Conservation (phyloP, 2,329 filamentous ascomycete genomes). For the Zymoseptoria pseudotritici region DNA sequence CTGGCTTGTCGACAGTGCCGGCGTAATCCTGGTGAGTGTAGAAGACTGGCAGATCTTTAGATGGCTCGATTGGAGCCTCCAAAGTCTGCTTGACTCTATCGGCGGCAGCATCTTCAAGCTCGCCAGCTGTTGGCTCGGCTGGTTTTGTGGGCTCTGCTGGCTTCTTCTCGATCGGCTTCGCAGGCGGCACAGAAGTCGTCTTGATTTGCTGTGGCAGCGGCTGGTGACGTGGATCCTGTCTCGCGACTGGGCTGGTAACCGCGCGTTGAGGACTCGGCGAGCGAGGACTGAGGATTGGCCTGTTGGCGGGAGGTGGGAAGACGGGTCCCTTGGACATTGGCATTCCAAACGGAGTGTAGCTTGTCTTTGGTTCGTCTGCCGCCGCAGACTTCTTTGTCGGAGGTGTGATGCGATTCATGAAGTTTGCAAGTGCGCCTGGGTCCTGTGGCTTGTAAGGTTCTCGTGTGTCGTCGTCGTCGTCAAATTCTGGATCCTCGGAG, state of each 20-base stretch:
- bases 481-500: slow-evolving; percentile 28
- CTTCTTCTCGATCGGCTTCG: slow-evolving; percentile 26
- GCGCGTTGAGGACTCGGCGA: slow-evolving; percentile 65
- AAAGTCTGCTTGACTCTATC: slow-evolving; percentile 59
- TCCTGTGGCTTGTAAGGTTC: slow-evolving; percentile 27
- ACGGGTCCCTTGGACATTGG: slow-evolving; percentile 38
- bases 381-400: slow-evolving; percentile 12
- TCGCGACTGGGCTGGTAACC: slow-evolving; percentile 39
- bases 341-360: slow-evolving; percentile 32
- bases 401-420: slow-evolving; percentile 20
- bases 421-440: slow-evolving; percentile 23
- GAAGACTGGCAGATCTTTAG: slow-evolving; percentile 58
- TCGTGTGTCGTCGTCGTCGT: slow-evolving; percentile 29
- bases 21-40: slow-evolving; percentile 48
- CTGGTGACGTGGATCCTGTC: slow-evolving; percentile 3
- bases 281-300: slow-evolving; percentile 46
- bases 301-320: slow-evolving; percentile 45
- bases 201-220: slow-evolving; percentile 23
- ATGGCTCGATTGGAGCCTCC: slow-evolving; percentile 53
- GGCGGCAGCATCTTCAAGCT: slow-evolving; percentile 61
- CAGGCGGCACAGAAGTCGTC: slow-evolving; percentile 26
- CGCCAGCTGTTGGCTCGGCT: slow-evolving; percentile 33
- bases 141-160: slow-evolving; percentile 27
- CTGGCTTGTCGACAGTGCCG: slow-evolving; percentile 34
- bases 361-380: slow-evolving; percentile 13